Conservation (phyloP, 2,329 filamentous ascomycete species). For the Dendrostoma leiphaemia region DNA sequence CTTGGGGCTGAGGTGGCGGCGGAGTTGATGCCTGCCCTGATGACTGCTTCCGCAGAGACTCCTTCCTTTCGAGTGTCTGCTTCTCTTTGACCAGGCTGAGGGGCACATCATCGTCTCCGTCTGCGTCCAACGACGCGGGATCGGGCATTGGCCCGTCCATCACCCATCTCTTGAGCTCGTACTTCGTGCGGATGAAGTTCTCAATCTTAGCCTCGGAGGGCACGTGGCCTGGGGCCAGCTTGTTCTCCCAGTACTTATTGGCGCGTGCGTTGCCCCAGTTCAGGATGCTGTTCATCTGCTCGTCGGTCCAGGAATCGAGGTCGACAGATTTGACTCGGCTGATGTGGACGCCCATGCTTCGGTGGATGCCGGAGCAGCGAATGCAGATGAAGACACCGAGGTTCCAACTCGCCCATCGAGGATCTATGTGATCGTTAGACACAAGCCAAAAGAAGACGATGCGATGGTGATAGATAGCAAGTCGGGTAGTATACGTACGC, state of each 20-base stretch:
- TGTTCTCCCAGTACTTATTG: conserved; percentile 99
- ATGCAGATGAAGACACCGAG: conserved; percentile 97
- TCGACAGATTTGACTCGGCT: conserved; percentile 98
- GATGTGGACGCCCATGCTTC: conserved; percentile 98
- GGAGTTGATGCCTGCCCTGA: conserved; percentile 31
- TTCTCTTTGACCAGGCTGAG: conserved; percentile 65
- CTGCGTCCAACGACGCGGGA: conserved; percentile 79
- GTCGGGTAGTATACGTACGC: conserved; percentile 54
- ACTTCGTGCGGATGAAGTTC: conserved; percentile 99
- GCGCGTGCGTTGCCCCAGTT: conserved; percentile 95
- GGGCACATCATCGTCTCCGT: conserved; percentile 80
- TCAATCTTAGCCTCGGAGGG: conserved; percentile 98
- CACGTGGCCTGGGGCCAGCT: conserved; percentile 84
- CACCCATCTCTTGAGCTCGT: conserved; percentile 98
- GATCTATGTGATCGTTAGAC: conserved; percentile 58
- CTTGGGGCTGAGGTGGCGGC: conserved; percentile 43
- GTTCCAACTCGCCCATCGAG: conserved; percentile 99
- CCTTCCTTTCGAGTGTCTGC: conserved; percentile 59
- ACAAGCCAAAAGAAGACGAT: neutral
- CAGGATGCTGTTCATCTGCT: conserved; percentile 90
- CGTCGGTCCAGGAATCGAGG: conserved; percentile 97
- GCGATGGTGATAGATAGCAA: no score
- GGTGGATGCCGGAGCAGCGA: conserved; percentile 95
- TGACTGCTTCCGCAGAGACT: conserved; percentile 60
- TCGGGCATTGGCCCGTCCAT: conserved; percentile 97